Base-by-base conservation (phyloP, 2,329 filamentous ascomycete genomes). In the Acrocalymma vagum region DNA sequence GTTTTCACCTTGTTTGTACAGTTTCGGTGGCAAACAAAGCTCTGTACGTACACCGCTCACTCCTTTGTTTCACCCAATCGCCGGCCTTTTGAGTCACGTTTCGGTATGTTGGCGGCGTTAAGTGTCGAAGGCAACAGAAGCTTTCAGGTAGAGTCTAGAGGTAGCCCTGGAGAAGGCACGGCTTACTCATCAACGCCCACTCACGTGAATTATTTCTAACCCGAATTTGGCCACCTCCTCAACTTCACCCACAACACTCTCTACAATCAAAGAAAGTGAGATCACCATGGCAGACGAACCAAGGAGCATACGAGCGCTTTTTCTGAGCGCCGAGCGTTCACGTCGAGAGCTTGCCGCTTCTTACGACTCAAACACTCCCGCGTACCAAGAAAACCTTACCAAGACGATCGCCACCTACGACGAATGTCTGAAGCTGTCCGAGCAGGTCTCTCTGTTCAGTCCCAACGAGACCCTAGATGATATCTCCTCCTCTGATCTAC, bases 381-480 rank as follows among this genome's bases (percentile, higher is more conserved):
- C 76, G 39, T 93, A 87, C 72, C 83, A 83, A 63, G 79, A 86
- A 53, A 83, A 84, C 58, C 79, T 96, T 54, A 75, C 77, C 45
- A 72, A 78, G 25, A 82, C 88, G 26, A 83, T 95, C 55, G 72
- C 80, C 50, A 80, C 84, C 37, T 93, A 95, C 72, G 78, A 87
- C 60, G 78, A 87, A 67, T 92, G 88, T 68, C 77, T 87, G 43
- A 76, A 82, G 44, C 81, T 88, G 40, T 83, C 89, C 51, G 77
- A 83, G 52, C 79, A 83, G 45, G 77, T 94, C 17, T 86, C 88
- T 0, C 77, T 99, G 37, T 97, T 97, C 79, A 96, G 90, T 55
- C 79, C 85, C 23, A 99, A 99, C 71, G 94, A 99, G 70, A 81
- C 82, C 1, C 72, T 93, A 25, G 94, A 99, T 48, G 94, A 99